Percentiles rank a stretch among this genome's conserved stretches.
phyloP scores from a whole-genome alignment of 345 rosid genomes.

The Crucihimalaya himalaica region DNA sequence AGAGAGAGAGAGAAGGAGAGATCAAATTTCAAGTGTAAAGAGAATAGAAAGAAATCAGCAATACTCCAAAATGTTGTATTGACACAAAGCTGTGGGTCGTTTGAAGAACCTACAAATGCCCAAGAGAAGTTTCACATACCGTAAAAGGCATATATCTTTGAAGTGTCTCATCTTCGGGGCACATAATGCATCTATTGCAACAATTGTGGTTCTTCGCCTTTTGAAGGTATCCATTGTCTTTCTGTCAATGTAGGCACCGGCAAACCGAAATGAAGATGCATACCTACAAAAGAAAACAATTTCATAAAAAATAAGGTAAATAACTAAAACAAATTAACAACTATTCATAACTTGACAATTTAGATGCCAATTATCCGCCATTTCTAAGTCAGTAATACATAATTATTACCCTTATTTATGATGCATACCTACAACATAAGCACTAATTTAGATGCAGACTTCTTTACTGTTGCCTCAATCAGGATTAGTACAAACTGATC shows the following conservation, averaged over 20 bases:
- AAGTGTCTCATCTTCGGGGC: conserved; percentile 66
- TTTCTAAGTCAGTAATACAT: neutral
- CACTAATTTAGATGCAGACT: neutral
- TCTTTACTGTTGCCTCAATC: conserved; percentile 17
- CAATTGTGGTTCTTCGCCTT: conserved; percentile 66
- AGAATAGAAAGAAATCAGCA: neutral
- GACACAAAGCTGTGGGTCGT: conserved; percentile 7
- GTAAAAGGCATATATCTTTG: conserved; percentile 49
- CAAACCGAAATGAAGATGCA: conserved; percentile 87
- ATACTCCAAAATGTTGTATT: neutral
- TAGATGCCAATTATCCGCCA: conserved; percentile 17
- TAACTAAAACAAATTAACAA: conserved; percentile 9
- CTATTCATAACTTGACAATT: neutral
- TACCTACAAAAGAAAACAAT: conserved; percentile 55
- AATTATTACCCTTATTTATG: neutral
- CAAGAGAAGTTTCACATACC: conserved; percentile 51
- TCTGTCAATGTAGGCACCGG: conserved; percentile 74
- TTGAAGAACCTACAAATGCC: conserved; percentile 23
- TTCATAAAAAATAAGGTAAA: conserved; percentile 18
- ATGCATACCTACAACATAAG: conserved; percentile 4
- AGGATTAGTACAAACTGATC: conserved; percentile 3
- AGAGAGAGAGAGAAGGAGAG: neutral
- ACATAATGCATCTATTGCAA: conserved; percentile 87
- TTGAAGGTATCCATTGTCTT: conserved; percentile 55
- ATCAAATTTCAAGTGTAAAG: conserved; percentile 5